Evolutionary conservation across 2,329 filamentous ascomycete genomes (phyloP).

Genomic region (Monosporascus sp.): DNA sequence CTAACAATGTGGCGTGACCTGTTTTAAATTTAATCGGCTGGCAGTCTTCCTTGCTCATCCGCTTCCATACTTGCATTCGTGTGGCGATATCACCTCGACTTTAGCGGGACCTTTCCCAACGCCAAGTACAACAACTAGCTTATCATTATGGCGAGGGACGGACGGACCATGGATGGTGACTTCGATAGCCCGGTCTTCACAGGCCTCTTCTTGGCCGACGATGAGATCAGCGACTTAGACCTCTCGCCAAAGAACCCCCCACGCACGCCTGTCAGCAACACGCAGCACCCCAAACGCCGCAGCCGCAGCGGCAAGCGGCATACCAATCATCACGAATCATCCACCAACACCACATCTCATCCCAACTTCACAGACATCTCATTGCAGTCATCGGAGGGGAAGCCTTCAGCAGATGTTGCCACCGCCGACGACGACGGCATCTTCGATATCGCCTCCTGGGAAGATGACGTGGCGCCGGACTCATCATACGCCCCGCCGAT

Average conservation of each 20-base stretch:
- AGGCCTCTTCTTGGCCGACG: constrained; percentile 2
- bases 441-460: neutral
- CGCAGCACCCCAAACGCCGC: neutral
- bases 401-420: too few species aligned
- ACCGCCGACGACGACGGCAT: neutral
- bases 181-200: neutral
- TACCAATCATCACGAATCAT: neutral
- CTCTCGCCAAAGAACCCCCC: neutral
- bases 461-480: neutral
- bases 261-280: too few species aligned
- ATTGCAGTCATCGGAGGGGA: too few species aligned
- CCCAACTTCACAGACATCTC: too few species aligned
- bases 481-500: neutral
- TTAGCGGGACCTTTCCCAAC: too few species aligned
- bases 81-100: too few species aligned
- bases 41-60: too few species aligned
- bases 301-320: neutral
- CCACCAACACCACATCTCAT: too few species aligned
- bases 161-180: neutral
- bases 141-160: neutral
- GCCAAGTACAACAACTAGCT: too few species aligned
- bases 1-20: too few species aligned
- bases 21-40: too few species aligned
- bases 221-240: constrained; percentile 6
- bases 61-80: too few species aligned